Conservation (phyloP, 2,329 filamentous ascomycete species). For the Clonostachys solani region DNA sequence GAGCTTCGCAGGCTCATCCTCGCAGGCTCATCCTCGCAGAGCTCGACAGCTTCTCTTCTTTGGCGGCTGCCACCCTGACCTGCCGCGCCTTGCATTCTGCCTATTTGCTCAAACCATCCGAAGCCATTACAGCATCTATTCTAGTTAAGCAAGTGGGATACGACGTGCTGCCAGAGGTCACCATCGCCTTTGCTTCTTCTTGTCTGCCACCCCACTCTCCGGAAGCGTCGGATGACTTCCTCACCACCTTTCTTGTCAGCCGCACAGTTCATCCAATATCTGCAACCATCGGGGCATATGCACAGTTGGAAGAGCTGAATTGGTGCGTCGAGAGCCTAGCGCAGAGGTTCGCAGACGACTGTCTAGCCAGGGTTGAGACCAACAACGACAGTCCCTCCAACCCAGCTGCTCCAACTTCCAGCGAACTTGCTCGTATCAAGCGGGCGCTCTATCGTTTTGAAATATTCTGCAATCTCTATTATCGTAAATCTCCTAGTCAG, state of each 20-base stretch:
- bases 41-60: no score
- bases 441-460: constrained; percentile 4
- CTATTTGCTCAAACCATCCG: no score
- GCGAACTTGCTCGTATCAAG: constrained; percentile 1
- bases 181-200: not conserved
- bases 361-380: not conserved
- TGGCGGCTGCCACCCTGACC: no score
- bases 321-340: not conserved
- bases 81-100: no score
- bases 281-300: not conserved
- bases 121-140: not conserved
- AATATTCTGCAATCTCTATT: constrained; percentile 2
- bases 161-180: constrained; percentile 1
- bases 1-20: no score
- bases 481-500: not conserved
- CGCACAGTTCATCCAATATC: no score
- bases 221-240: not conserved
- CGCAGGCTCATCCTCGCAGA: no score
- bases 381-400: not conserved
- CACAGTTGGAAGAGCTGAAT: not conserved
- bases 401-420: not conserved
- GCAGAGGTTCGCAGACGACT: not conserved
- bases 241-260: no score
- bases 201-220: not conserved
- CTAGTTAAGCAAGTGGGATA: not conserved